Percentiles rank a stretch among this genome's conserved stretches.
phyloP scores from a whole-genome alignment of 2,329 filamentous ascomycete genomes.

The Trichoderma koningiopsis region DNA sequence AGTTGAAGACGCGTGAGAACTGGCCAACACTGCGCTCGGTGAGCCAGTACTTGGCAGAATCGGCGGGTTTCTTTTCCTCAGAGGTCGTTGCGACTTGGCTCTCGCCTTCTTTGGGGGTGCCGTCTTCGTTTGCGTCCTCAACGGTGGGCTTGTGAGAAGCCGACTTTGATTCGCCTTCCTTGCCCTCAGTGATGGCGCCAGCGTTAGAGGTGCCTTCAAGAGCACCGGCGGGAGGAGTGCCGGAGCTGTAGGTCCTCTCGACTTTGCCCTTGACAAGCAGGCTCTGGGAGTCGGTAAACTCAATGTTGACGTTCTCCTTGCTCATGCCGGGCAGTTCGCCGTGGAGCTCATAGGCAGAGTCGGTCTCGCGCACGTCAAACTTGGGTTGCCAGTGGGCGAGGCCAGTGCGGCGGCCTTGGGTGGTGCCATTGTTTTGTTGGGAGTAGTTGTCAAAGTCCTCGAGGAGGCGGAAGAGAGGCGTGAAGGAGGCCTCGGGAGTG shows the following conservation, averaged over 20 bases:
- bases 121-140: neutral
- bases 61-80: neutral
- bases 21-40: conserved; percentile 63
- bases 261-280: conserved; percentile 67
- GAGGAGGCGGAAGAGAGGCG: conserved; percentile 59
- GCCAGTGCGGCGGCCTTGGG: conserved; percentile 25
- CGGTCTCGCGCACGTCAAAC: conserved; percentile 72
- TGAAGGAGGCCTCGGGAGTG: conserved; percentile 49
- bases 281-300: conserved; percentile 72
- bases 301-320: conserved; percentile 70
- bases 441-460: conserved; percentile 59
- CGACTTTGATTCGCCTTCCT: conserved; percentile 20
- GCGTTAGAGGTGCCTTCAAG: conserved; percentile 28
- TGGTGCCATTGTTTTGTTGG: conserved; percentile 33
- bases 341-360: conserved; percentile 68
- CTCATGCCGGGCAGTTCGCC: conserved; percentile 74
- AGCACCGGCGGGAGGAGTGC: conserved; percentile 45
- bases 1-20: conserved; percentile 66
- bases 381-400: conserved; percentile 63
- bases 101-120: conserved; percentile 50
- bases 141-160: conserved; percentile 2
- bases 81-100: conserved; percentile 29
- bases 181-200: conserved; percentile 40
- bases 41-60: conserved; percentile 64
- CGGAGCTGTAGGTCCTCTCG: conserved; percentile 59